Evolutionary conservation across 257 asterid genomes (phyloP), one percentile per base, ranked within the genome.

Genomic region (Rhazya stricta): DNA sequence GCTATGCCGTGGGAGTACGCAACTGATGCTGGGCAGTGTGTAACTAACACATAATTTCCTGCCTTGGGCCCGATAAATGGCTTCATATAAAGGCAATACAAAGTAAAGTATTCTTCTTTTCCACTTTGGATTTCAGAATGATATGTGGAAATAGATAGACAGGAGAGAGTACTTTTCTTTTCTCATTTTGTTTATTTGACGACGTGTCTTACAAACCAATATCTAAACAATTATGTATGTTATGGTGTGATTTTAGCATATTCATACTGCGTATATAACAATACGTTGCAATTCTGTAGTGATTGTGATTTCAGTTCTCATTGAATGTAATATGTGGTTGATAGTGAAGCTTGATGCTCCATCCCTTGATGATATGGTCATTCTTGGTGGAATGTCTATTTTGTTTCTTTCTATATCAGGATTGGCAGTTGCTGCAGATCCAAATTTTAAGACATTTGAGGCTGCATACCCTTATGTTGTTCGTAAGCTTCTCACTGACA

Each of bases 401-500:
- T 57, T 43, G 32, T 83, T 74, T 18, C 27, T 79, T 39, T 57
- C 69, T 84, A 46, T 75, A 79, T 77, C 66, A 94, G 99, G 99
- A 70, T 83, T 92, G 86, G 99, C 99, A 30, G 86, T 90, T 77
- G 96, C 98, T 82, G 96, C 88, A 79, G 96, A 94, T 83, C 99
- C 97, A 80, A 82, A 77, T 50, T 94, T 94, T 73, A 94, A 82
- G 88, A 90, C 98, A 29, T 94, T 92, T 84, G 98, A 92, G 85
- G 97, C 99, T 81, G 96, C 98, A 73, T 92, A 91, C 72, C 98
- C 97, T 15, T 91, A 86, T 75, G 99, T 94, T 75, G 91, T 92
- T 83, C 94, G 87, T 82, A 94, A 94, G 84, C 99, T 94, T 86
- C 98, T 94, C 60, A 77, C 84, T 73, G 98, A 94, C 72, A 91